Percentiles rank a stretch among this genome's conserved stretches.
Conservation (phyloP, 495 filamentous ascomycete species). For the Penicillium macrosclerotiorum region DNA sequence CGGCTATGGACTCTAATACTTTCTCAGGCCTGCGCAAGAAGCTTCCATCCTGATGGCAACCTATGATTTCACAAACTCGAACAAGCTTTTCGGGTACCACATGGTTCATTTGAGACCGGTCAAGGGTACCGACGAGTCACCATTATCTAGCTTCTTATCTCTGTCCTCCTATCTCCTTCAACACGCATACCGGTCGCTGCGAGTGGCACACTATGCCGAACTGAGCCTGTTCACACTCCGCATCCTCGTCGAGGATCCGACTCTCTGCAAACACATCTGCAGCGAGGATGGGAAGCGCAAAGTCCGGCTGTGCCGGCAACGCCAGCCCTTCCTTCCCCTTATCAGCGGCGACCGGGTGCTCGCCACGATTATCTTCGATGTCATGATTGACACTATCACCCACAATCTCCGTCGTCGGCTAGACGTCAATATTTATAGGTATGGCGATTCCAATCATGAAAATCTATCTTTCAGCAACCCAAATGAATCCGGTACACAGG, state of each 20-base stretch:
- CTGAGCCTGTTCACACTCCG: slow-evolving; percentile 81
- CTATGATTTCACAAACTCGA: slow-evolving; percentile 92
- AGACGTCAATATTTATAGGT: slow-evolving; percentile 81
- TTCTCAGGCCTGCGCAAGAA: slow-evolving; percentile 67
- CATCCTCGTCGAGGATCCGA: slow-evolving; percentile 82
- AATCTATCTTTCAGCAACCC: too few relatives aligned
- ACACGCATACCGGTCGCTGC: slow-evolving; percentile 80
- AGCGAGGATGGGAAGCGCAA: slow-evolving; percentile 71
- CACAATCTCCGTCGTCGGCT: slow-evolving; percentile 87
- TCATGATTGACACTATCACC: slow-evolving; percentile 84
- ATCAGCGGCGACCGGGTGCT: slow-evolving; percentile 68
- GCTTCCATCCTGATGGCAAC: slow-evolving; percentile 77
- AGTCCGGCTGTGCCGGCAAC: slow-evolving; percentile 86
- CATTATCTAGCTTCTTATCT: slow-evolving; percentile 81
- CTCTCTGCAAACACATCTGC: slow-evolving; percentile 81
- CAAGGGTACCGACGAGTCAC: slow-evolving; percentile 66
- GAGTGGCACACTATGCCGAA: slow-evolving; percentile 76
- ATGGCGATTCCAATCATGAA: too few relatives aligned
- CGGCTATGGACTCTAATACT: slow-evolving; percentile 25
- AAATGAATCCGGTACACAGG: background rate
- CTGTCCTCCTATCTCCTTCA: slow-evolving; percentile 89
- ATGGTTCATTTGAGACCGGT: slow-evolving; percentile 62
- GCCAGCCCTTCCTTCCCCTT: slow-evolving; percentile 81
- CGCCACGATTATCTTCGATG: slow-evolving; percentile 75
- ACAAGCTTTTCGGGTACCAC: slow-evolving; percentile 91